A percentile compares a stretch with the other conserved stretches of the same genome.
phyloP scores from a whole-genome alignment of 345 rosid genomes.

The Eucalyptus cladocalyx region DNA sequence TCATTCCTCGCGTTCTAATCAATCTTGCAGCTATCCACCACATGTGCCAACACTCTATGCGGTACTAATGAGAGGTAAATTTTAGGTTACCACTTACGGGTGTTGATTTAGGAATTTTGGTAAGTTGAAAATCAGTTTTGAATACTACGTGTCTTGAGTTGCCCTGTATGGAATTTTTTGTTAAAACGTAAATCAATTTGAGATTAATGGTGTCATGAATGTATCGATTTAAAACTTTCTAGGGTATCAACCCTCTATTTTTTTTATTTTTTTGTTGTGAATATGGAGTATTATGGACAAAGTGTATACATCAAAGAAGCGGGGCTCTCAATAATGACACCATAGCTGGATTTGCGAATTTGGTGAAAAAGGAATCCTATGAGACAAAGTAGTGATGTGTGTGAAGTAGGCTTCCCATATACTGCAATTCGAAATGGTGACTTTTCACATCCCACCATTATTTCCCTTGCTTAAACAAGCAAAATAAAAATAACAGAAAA shows the following conservation, averaged over 20 bases:
- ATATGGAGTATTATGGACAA: not conserved
- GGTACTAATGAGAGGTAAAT: not conserved
- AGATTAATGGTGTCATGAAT: fast-evolving
- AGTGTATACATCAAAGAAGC: not conserved
- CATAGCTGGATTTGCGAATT: not conserved
- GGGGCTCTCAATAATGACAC: not conserved
- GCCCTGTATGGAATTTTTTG: fast-evolving
- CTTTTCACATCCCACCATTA: not conserved
- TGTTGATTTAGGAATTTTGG: not conserved
- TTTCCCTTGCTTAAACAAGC: not conserved
- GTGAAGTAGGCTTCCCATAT: not conserved
- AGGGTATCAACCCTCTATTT: fast-evolving
- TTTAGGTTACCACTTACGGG: not conserved
- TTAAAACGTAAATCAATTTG: not conserved
- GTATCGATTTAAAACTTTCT: not conserved
- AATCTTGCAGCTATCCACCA: not conserved
- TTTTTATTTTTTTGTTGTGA: fast-evolving
- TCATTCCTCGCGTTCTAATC: fast-evolving
- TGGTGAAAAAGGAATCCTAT: not conserved
- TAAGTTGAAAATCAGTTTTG: not conserved
- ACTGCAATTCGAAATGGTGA: not conserved
- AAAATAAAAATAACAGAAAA: not conserved
- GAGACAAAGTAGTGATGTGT: not conserved
- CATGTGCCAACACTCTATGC: not conserved
- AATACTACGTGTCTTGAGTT: not conserved